Evolutionary conservation across 2,329 filamentous ascomycete genomes (phyloP).

Genomic region (Botrytis squamosa): DNA sequence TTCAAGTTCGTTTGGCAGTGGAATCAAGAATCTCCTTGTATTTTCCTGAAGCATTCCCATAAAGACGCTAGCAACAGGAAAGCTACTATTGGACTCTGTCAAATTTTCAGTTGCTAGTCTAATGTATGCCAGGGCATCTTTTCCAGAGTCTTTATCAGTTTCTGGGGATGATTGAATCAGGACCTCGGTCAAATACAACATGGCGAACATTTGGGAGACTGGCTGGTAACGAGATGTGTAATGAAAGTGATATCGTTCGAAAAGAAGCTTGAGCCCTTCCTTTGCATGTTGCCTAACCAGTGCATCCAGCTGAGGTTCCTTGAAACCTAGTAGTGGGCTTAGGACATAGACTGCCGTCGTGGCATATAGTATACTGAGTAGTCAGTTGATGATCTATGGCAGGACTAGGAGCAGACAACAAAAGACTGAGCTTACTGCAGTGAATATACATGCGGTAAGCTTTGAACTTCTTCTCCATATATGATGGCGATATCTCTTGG

Average conservation of each 20-base stretch:
- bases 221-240: conserved; percentile 39
- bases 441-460: conserved; percentile 39
- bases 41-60: conserved; percentile 37
- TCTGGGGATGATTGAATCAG: conserved; percentile 37
- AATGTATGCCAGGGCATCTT: conserved; percentile 35
- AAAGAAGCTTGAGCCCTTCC: conserved; percentile 37
- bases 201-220: conserved; percentile 39
- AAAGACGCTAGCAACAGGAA: conserved; percentile 37
- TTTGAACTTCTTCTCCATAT: conserved; percentile 27
- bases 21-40: conserved; percentile 32
- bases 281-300: conserved; percentile 38
- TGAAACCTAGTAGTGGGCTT: conserved; percentile 36
- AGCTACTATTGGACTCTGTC: conserved; percentile 34
- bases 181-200: conserved; percentile 38
- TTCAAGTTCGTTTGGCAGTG: conserved; percentile 29
- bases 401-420: not conserved
- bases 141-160: conserved; percentile 28
- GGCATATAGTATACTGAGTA: conserved; percentile 37
- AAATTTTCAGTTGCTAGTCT: conserved; percentile 36
- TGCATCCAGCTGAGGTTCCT: conserved; percentile 31
- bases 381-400: conserved; percentile 23
- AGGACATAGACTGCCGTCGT: conserved; percentile 37
- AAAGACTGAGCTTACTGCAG: conserved; percentile 36
- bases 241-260: conserved; percentile 33
- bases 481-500: conserved; percentile 32